Conservation (phyloP, 768 basidiomycete genomes). For the Panellus pusillus region DNA sequence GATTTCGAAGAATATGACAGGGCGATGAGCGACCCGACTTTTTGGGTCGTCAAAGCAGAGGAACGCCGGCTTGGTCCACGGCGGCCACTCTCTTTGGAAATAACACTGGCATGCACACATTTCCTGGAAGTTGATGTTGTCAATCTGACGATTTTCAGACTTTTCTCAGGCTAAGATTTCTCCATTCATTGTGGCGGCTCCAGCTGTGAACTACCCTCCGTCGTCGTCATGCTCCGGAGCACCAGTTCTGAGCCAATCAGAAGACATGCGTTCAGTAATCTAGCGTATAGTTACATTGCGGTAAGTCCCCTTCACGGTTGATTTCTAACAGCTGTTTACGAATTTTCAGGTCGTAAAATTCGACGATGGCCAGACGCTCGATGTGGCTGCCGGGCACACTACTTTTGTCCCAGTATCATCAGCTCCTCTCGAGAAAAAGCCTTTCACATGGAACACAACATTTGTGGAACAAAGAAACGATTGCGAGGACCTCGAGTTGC, state of each 20-base stretch:
- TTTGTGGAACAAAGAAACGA: background rate
- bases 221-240: too few species aligned
- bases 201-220: conserved; percentile 9
- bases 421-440: background rate
- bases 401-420: background rate
- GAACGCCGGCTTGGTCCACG: conserved; percentile 10
- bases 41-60: conserved; percentile 15
- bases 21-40: conserved; percentile 6
- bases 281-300: conserved; percentile 11
- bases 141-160: background rate
- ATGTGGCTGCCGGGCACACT: conserved; percentile 6
- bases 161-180: background rate
- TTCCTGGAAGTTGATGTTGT: background rate
- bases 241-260: background rate
- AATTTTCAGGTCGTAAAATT: conserved; percentile 6
- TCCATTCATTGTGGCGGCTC: background rate
- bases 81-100: conserved; percentile 8
- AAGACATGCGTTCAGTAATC: background rate
- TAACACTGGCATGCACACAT: background rate
- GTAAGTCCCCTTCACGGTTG: background rate
- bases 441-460: conserved; percentile 1
- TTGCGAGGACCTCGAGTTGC: background rate
- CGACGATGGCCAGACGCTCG: background rate
- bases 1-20: conserved; percentile 9
- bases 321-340: background rate